phyloP scores from a whole-genome alignment of 345 rosid genomes.

The Bruguiera parviflora region DNA sequence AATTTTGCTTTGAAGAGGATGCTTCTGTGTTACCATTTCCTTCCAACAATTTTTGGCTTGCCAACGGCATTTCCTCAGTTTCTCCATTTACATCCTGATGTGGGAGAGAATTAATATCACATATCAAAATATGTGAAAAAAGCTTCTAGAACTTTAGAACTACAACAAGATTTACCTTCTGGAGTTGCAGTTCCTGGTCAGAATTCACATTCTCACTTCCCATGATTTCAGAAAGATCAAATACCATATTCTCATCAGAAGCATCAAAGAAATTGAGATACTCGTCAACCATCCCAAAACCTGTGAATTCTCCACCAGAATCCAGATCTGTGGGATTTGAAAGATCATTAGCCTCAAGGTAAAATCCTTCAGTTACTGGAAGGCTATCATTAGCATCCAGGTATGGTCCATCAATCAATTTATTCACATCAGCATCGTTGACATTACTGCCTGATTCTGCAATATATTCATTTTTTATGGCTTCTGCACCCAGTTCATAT shows the following conservation, averaged over 20 bases:
- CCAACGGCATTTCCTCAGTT: conserved; percentile 34
- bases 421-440: conserved; percentile 28
- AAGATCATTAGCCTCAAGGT: conserved; percentile 70
- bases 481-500: conserved; percentile 30
- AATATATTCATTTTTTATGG: conserved; percentile 42
- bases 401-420: conserved; percentile 43
- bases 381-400: conserved; percentile 39
- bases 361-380: conserved; percentile 45
- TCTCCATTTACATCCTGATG: conserved; percentile 43
- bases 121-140: neutral
- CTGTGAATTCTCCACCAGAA: conserved; percentile 24
- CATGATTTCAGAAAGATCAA: conserved; percentile 52
- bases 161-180: conserved; percentile 33
- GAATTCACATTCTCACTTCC: conserved; percentile 28
- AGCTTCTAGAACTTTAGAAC: neutral
- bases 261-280: conserved; percentile 68
- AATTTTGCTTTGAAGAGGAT: conserved; percentile 55
- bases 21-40: conserved; percentile 35
- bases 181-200: conserved; percentile 22
- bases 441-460: conserved; percentile 35
- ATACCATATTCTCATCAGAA: conserved; percentile 43
- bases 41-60: conserved; percentile 31
- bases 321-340: conserved; percentile 39
- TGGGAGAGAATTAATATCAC: neutral
- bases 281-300: conserved; percentile 57